A percentile compares a stretch with the other conserved stretches of the same genome.
Evolutionary conservation across 108 stramenopile species (phyloP).

Genomic region (Schizochytrium sp.): DNA sequence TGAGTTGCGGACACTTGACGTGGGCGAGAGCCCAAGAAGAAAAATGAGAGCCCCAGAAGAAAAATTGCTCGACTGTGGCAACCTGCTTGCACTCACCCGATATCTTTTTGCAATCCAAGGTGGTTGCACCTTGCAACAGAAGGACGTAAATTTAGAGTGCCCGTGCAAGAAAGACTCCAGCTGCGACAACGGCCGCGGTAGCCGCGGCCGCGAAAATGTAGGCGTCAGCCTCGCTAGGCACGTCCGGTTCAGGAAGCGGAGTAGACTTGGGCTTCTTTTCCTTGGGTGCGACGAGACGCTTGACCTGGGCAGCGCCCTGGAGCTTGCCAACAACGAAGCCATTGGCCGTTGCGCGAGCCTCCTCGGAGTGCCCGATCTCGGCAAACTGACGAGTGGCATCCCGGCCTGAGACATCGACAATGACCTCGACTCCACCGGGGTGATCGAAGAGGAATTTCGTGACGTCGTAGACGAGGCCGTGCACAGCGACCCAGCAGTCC

Average conservation of each 20-base stretch:
- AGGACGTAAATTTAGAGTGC: background rate
- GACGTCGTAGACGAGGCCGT: conserved; percentile 54
- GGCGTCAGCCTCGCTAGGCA: background rate
- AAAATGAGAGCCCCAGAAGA: no score
- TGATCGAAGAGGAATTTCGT: conserved; percentile 44
- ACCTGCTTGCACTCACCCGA: no score
- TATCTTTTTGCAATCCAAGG: background rate
- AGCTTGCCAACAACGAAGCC: background rate
- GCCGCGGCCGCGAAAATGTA: background rate
- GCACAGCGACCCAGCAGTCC: background rate
- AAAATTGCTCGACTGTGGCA: no score
- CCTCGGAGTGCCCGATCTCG: conserved; percentile 21
- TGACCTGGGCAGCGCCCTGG: background rate
- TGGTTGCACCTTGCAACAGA: background rate
- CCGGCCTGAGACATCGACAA: conserved; percentile 32
- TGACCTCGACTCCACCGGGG: conserved; percentile 45
- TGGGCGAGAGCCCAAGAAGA: no score
- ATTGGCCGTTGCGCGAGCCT: background rate
- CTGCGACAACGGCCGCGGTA: background rate
- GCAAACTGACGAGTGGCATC: conserved; percentile 35
- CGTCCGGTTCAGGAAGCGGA: background rate
- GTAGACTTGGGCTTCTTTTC: background rate
- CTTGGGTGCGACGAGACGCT: background rate
- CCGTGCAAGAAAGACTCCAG: background rate
- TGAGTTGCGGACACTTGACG: no score